A percentile compares a stretch with the other conserved stretches of the same genome.
Conservation (phyloP, 768 basidiomycete species). For the Lyophyllum shimeji region DNA sequence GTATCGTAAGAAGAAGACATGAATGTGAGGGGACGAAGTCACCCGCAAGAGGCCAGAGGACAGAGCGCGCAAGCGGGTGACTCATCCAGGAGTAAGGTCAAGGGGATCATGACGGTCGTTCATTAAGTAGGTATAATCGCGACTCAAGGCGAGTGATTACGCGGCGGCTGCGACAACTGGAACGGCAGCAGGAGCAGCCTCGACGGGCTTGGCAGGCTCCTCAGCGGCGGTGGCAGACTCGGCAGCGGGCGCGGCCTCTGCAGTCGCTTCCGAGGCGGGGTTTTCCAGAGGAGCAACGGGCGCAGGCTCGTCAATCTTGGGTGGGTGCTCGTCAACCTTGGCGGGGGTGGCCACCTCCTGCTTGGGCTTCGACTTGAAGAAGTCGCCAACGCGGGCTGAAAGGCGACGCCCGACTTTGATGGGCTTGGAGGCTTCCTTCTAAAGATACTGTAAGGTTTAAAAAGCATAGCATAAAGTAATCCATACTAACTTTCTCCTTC, state of each 20-base stretch:
- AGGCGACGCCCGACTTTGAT: slow-evolving; percentile 78
- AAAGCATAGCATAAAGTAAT: background rate
- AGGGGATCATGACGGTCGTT: slow-evolving; percentile 45
- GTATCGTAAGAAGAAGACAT: slow-evolving; percentile 41
- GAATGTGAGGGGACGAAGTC: slow-evolving; percentile 20
- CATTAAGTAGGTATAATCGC: slow-evolving; percentile 31
- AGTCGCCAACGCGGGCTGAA: slow-evolving; percentile 77
- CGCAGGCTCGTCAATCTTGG: slow-evolving; percentile 80
- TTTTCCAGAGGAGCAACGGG: slow-evolving; percentile 85
- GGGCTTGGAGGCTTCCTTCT: slow-evolving; percentile 45
- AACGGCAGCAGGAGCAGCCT: slow-evolving; percentile 50
- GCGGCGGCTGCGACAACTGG: slow-evolving; percentile 80
- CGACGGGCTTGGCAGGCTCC: slow-evolving; percentile 35
- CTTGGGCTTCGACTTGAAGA: slow-evolving; percentile 80
- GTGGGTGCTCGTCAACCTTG: slow-evolving; percentile 88
- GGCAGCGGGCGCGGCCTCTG: slow-evolving; percentile 26
- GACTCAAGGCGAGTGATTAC: slow-evolving; percentile 40
- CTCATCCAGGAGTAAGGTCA: slow-evolving; percentile 20
- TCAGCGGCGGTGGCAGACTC: slow-evolving; percentile 33
- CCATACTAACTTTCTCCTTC: slow-evolving; percentile 43
- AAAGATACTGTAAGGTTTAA: background rate
- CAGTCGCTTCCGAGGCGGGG: slow-evolving; percentile 53
- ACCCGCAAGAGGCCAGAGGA: background rate
- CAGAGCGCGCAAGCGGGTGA: slow-evolving; percentile 26
- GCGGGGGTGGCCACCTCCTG: slow-evolving; percentile 62